Base-by-base conservation (phyloP, 2,329 filamentous ascomycete genomes). In the Exserohilum rostratum region DNA sequence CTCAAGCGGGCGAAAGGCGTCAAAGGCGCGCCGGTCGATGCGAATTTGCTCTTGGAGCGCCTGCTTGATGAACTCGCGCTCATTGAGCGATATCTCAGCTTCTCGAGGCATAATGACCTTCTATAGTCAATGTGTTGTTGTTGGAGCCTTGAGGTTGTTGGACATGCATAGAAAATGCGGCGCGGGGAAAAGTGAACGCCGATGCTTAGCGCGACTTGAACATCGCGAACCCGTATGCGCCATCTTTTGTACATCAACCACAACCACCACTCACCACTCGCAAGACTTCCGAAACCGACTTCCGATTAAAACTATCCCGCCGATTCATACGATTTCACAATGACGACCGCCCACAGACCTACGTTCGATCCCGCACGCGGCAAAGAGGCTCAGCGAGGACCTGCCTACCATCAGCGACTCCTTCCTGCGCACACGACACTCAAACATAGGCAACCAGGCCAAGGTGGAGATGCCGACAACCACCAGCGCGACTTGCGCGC, bases 301-400 rank as follows among this genome's bases (percentile, higher is more conserved):
- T 15, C 18, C 40, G 17, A 11, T 18, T 1, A 40, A 35, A 20
- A n/a, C 6, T 6, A 17, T 1, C 3, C 3, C 13, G 10, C 7
- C 3, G 4, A 20, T 50, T 22, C 43, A 46, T n/a, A 35, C 1
- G 11, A 6, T 30, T 10, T 11, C 53, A 77, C 60, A 12, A 82
- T 82, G 80, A 77, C 74, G 33, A 79, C 77, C 78, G 86, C 86
- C 53, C 86, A 88, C 74, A 90, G 95, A 79, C 95, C 95, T 52
- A 99, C 95, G 0, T 99, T 99, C 73, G 95, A 99, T 76, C 95
- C 95, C 62, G 90, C 93, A 84, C 87, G 89, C 73, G 95, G 95
- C 74, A 97, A 97, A 82, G 95, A 99, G 78, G 91, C 93, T 69
- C 89, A 92, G 56, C 89, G 92, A 69, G 95, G 95, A 43, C 90